Evolutionary conservation across 75 land plant genomes (phyloP).

Genomic region (Selaginella moellendorffii): DNA sequence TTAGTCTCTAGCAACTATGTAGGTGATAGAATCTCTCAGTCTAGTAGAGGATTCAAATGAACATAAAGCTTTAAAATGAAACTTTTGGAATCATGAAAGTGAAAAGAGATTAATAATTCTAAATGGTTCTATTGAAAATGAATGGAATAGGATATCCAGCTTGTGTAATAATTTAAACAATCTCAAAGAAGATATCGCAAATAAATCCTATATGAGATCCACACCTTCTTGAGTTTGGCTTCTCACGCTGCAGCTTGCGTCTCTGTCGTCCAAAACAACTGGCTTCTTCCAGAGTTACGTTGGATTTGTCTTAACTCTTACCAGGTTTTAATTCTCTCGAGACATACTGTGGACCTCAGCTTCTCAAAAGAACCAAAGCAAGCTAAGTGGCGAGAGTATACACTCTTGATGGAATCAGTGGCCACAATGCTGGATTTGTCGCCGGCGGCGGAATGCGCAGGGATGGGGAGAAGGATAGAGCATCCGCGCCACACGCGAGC

Average conservation of each 20-base stretch:
- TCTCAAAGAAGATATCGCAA: too few relatives aligned
- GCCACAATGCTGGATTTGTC: slow-evolving; percentile 89
- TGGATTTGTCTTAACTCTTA: slow-evolving; percentile 31
- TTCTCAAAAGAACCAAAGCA: slow-evolving; percentile 19
- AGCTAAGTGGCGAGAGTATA: slow-evolving; percentile 19
- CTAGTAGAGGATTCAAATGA: too few relatives aligned
- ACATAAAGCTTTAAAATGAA: too few relatives aligned
- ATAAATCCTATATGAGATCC: too few relatives aligned
- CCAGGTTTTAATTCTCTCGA: slow-evolving; percentile 80
- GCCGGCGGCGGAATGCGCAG: slow-evolving; percentile 43
- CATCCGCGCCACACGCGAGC: slow-evolving; percentile 68
- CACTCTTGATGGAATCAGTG: slow-evolving; percentile 95
- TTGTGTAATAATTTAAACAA: too few relatives aligned
- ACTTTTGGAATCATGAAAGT: too few relatives aligned
- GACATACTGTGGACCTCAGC: slow-evolving; percentile 57
- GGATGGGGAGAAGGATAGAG: slow-evolving; percentile 37
- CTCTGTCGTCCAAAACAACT: slow-evolving; percentile 67
- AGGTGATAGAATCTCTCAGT: too few relatives aligned
- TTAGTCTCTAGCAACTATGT: too few relatives aligned
- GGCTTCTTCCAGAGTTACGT: slow-evolving; percentile 22
- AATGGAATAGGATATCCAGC: too few relatives aligned
- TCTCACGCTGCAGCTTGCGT: slow-evolving; percentile 29
- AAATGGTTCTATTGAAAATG: too few relatives aligned
- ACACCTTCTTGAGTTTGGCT: neutral
- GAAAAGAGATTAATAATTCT: too few relatives aligned